These are phyloP conservation scores for Xylaria sp. DNA, from an alignment of 2,329 filamentous ascomycete species.

Conservation along the genomic window DNA sequence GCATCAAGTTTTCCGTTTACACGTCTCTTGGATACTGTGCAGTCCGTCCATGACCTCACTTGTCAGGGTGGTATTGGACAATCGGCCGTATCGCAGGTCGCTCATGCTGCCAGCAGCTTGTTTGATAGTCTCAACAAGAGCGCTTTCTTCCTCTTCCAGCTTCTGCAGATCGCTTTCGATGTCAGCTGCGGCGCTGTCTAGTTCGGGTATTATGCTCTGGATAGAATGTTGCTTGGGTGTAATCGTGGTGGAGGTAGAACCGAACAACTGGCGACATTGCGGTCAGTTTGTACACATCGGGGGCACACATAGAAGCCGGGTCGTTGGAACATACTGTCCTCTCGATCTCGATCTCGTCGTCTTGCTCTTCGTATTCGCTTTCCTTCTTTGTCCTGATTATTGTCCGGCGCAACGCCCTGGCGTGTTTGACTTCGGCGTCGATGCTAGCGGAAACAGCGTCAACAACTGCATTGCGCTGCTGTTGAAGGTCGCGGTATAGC, in stretches of 20 bases:
- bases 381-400: slow-evolving; percentile 60
- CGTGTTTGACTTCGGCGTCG: slow-evolving; percentile 65
- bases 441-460: slow-evolving; percentile 72
- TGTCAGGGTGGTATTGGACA: slow-evolving; percentile 67
- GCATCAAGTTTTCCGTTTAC: slow-evolving; percentile 54
- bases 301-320: neutral
- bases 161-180: slow-evolving; percentile 71
- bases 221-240: slow-evolving; percentile 63
- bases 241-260: slow-evolving; percentile 51
- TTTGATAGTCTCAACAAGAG: slow-evolving; percentile 64
- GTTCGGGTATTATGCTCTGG: slow-evolving; percentile 67
- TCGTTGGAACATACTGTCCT: slow-evolving; percentile 51
- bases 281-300: slow-evolving; percentile 14
- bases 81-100: slow-evolving; percentile 80
- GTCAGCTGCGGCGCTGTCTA: slow-evolving; percentile 68
- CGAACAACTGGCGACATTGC: slow-evolving; percentile 59
- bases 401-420: slow-evolving; percentile 62
- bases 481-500: slow-evolving; percentile 81
- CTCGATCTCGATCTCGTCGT: slow-evolving; percentile 69
- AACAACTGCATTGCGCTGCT: slow-evolving; percentile 71
- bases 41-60: slow-evolving; percentile 73
- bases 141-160: slow-evolving; percentile 68
- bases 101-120: slow-evolving; percentile 75
- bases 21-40: slow-evolving; percentile 66
- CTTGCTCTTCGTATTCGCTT: slow-evolving; percentile 60